Percentiles rank a stretch among this genome's conserved stretches.
These are phyloP conservation scores for Penicillium roqueforti DNA, from an alignment of 495 filamentous ascomycete species.

Conservation along the genomic window DNA sequence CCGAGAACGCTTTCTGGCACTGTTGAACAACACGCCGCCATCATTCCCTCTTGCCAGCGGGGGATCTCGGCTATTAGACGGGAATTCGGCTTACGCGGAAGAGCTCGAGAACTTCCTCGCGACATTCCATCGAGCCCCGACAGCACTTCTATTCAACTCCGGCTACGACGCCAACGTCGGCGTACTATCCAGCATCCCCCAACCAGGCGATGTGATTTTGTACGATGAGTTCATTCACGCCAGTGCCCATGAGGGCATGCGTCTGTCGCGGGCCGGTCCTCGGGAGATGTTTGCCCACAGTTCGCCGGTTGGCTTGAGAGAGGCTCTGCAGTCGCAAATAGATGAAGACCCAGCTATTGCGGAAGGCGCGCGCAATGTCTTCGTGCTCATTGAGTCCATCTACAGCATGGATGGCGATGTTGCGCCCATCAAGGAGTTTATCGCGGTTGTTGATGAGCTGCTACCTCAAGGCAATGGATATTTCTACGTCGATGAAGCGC, in stretches of 20 bases:
- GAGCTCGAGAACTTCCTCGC: slow-evolving; percentile 61
- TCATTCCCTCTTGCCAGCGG: slow-evolving; percentile 38
- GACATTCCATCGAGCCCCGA: slow-evolving; percentile 57
- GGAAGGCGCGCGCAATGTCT: slow-evolving; percentile 39
- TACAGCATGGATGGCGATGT: slow-evolving; percentile 86
- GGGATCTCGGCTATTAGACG: slow-evolving; percentile 50
- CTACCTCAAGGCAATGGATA: slow-evolving; percentile 58
- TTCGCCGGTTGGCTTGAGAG: slow-evolving; percentile 39
- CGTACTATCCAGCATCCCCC: slow-evolving; percentile 62
- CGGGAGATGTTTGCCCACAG: slow-evolving; percentile 60
- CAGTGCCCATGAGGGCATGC: slow-evolving; percentile 74
- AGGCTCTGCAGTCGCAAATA: slow-evolving; percentile 36
- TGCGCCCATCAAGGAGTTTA: slow-evolving; percentile 57
- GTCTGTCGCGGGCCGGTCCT: slow-evolving; percentile 52
- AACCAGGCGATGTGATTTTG: slow-evolving; percentile 63
- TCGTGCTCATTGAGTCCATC: slow-evolving; percentile 69
- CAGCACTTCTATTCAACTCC: slow-evolving; percentile 70
- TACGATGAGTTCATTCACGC: slow-evolving; percentile 76
- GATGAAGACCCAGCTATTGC: slow-evolving; percentile 26
- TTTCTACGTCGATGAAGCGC: slow-evolving; percentile 76
- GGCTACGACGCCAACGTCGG: slow-evolving; percentile 75
- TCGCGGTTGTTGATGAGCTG: slow-evolving; percentile 50
- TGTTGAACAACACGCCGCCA: slow-evolving; percentile 31
- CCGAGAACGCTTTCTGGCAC: slow-evolving; percentile 27
- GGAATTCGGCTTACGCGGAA: slow-evolving; percentile 64